phyloP scores from a whole-genome alignment of 371 early-diverging fungal genomes.

The Chytridium lagenaria region DNA sequence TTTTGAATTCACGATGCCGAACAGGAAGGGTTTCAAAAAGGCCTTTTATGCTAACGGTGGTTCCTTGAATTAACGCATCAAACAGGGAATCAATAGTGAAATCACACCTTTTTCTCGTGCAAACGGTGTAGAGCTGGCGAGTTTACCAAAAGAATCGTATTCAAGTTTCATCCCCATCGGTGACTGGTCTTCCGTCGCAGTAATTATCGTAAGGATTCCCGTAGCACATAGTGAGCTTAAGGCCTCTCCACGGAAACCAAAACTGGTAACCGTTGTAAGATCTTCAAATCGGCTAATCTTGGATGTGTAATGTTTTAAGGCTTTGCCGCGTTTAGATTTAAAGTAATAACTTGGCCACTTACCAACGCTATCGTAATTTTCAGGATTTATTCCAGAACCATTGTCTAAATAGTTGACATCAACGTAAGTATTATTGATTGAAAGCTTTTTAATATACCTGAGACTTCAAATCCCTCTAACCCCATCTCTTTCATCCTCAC shows the following conservation, averaged over 20 bases:
- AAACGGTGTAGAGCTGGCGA: constrained; percentile 53
- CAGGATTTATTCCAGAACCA: constrained; percentile 77
- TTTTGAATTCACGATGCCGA: constrained; percentile 83
- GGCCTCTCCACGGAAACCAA: constrained; percentile 78
- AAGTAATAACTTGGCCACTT: background rate
- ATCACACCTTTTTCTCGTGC: constrained; percentile 55
- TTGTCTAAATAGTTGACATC: constrained; percentile 74
- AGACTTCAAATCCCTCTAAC: constrained; percentile 73
- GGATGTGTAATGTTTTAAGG: constrained; percentile 68
- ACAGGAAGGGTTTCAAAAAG: constrained; percentile 92
- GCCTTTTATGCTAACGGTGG: constrained; percentile 77
- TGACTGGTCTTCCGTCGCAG: constrained; percentile 34
- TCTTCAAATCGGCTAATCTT: constrained; percentile 72
- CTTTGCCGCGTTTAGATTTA: background rate
- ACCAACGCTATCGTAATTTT: constrained; percentile 72
- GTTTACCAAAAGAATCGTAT: constrained; percentile 68
- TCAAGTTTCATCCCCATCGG: constrained; percentile 71
- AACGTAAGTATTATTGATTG: background rate
- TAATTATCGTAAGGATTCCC: constrained; percentile 36
- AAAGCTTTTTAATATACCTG: constrained; percentile 28
- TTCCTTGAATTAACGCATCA: constrained; percentile 61
- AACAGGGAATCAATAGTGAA: background rate
- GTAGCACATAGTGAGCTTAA: constrained; percentile 62
- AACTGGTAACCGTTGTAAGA: constrained; percentile 56
- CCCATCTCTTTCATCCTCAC: constrained; percentile 85